phyloP scores from a whole-genome alignment of 345 rosid genomes.

The Euclidium syriacum region DNA sequence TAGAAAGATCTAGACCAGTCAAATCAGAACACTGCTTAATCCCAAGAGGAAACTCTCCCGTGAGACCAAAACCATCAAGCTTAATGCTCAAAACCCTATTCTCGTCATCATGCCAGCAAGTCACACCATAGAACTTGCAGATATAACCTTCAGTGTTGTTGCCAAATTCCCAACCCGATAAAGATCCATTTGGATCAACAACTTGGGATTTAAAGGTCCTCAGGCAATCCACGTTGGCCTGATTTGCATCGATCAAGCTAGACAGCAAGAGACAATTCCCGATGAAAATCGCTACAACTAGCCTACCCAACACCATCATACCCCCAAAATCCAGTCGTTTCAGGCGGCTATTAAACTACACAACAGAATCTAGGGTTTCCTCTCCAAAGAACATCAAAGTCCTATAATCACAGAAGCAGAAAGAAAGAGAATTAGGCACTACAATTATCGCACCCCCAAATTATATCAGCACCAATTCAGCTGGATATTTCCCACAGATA shows the following conservation, averaged over 20 bases:
- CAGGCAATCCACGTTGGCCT: constrained; percentile 52
- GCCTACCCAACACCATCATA: constrained; percentile 24
- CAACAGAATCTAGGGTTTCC: constrained; percentile 3
- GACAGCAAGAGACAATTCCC: constrained; percentile 32
- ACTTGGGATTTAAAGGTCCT: constrained; percentile 30
- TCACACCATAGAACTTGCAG: constrained; percentile 70
- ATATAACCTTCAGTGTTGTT: constrained; percentile 59
- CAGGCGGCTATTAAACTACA: not conserved
- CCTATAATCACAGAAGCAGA: constrained; percentile 4
- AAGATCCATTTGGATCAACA: constrained; percentile 42
- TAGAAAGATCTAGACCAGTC: constrained; percentile 73
- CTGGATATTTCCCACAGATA: not conserved
- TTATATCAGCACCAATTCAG: not conserved
- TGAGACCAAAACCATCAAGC: constrained; percentile 60
- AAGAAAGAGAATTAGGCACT: not conserved
- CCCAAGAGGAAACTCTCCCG: constrained; percentile 58
- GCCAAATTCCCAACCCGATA: constrained; percentile 55
- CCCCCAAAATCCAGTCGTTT: constrained; percentile 6
- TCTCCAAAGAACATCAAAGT: constrained; percentile 20
- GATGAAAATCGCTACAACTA: constrained; percentile 14
- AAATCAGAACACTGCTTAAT: constrained; percentile 44
- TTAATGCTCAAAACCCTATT: constrained; percentile 63
- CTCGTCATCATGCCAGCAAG: constrained; percentile 96
- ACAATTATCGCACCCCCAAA: not conserved
- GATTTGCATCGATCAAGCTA: constrained; percentile 35